A percentile compares a stretch with the other conserved stretches of the same genome.
Evolutionary conservation across 768 basidiomycete species (phyloP).

Genomic region (Hemileccinum rubropunctum): DNA sequence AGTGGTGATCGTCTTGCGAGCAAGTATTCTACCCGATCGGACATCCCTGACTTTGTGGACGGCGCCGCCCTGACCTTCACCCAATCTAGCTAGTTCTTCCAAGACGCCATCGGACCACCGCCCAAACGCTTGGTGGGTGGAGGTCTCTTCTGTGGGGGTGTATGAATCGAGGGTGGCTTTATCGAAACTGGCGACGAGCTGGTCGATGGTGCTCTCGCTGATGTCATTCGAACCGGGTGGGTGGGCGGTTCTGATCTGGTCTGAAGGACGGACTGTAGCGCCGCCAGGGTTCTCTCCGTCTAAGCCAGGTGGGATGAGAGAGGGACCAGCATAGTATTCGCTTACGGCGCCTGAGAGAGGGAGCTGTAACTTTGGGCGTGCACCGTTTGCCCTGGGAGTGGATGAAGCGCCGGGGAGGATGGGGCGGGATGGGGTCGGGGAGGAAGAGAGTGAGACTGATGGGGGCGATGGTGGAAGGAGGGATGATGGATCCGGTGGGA

Average conservation of each 20-base stretch:
- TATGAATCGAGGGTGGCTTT: conserved; percentile 31
- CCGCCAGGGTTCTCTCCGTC: conserved; percentile 37
- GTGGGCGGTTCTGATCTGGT: conserved; percentile 34
- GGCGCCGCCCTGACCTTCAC: conserved; percentile 95
- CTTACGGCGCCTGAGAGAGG: conserved; percentile 30
- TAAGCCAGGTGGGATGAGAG: conserved; percentile 33
- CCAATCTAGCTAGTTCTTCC: conserved; percentile 75
- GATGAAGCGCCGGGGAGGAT: conserved; percentile 29
- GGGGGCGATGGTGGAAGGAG: conserved; percentile 29
- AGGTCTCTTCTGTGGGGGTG: conserved; percentile 36
- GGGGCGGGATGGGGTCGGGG: conserved; percentile 32
- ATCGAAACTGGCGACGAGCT: conserved; percentile 32
- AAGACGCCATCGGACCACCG: conserved; percentile 70
- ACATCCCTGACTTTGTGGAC: conserved; percentile 91
- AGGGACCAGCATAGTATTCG: conserved; percentile 32
- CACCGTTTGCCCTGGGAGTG: conserved; percentile 18
- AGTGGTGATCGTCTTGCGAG: conserved; percentile 92
- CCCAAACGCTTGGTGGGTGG: conserved; percentile 21
- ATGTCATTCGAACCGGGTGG: conserved; percentile 24
- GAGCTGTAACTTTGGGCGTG: conserved; percentile 36
- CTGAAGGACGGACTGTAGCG: conserved; percentile 42
- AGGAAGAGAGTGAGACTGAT: conserved; percentile 28
- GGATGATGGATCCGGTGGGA: conserved; percentile 24
- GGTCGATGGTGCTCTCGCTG: conserved; percentile 36
- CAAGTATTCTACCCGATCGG: conserved; percentile 78